Conservation (phyloP, 1,139 yeast species). For the Sugiyamaella paludigena region DNA sequence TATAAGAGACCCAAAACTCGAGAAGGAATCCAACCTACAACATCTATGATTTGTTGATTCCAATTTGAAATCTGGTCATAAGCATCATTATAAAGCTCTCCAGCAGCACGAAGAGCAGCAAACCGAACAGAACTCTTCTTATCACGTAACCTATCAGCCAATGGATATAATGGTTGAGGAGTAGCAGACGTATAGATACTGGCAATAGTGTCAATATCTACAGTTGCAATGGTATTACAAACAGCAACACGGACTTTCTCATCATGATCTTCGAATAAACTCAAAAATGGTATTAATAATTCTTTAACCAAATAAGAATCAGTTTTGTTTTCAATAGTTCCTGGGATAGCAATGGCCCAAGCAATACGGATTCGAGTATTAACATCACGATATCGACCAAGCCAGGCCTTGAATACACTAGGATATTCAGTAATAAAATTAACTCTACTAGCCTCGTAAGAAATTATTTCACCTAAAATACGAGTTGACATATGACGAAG, state of each 20-base stretch:
- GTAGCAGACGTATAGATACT: slow-evolving; percentile 15
- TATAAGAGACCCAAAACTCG: slow-evolving; percentile 65
- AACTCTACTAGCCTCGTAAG: slow-evolving; percentile 45
- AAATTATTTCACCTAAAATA: slow-evolving; percentile 67
- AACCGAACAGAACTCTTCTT: slow-evolving; percentile 64
- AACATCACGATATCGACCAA: slow-evolving; percentile 68
- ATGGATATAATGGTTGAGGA: slow-evolving; percentile 39
- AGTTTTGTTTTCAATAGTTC: slow-evolving; percentile 45
- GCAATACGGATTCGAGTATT: slow-evolving; percentile 60
- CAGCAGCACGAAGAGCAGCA: slow-evolving; percentile 55
- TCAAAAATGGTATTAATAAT: slow-evolving; percentile 57
- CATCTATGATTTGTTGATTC: slow-evolving; percentile 12
- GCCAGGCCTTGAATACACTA: slow-evolving; percentile 69
- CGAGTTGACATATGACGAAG: slow-evolving; percentile 69
- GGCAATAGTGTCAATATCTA: slow-evolving; percentile 39
- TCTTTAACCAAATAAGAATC: slow-evolving; percentile 49
- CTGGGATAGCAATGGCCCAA: slow-evolving; percentile 64
- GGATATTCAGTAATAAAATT: slow-evolving; percentile 61
- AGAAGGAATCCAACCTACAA: slow-evolving; percentile 59
- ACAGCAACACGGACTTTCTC: slow-evolving; percentile 69
- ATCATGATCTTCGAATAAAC: slow-evolving; percentile 72
- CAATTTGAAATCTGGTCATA: slow-evolving; percentile 14
- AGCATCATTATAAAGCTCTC: slow-evolving; percentile 49
- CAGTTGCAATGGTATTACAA: slow-evolving; percentile 43
- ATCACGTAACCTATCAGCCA: slow-evolving; percentile 58